phyloP scores from a whole-genome alignment of 495 filamentous ascomycete genomes.

The Lepraria neglecta region DNA sequence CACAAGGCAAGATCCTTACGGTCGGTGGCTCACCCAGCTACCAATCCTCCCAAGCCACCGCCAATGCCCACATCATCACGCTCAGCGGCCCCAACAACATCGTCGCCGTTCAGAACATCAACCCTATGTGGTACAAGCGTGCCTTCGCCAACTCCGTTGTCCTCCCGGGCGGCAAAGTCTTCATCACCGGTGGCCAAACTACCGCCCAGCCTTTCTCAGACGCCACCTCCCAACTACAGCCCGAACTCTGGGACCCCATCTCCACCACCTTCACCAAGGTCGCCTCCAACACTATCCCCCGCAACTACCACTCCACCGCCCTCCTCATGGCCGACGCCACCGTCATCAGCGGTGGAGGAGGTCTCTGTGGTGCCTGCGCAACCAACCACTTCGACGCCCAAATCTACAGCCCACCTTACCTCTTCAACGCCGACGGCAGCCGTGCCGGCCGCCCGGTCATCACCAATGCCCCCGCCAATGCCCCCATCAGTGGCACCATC shows the following conservation, averaged over 20 bases:
- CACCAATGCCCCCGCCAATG: slow-evolving; percentile 22
- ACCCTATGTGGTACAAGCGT: slow-evolving; percentile 43
- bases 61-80: slow-evolving; percentile 46
- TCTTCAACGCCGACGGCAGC: slow-evolving; percentile 40
- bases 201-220: slow-evolving; percentile 47
- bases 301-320: slow-evolving; percentile 53
- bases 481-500: slow-evolving; percentile 31
- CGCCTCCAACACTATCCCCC: slow-evolving; percentile 37
- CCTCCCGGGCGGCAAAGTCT: slow-evolving; percentile 51
- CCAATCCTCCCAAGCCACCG: slow-evolving; percentile 34
- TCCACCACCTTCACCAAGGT: slow-evolving; percentile 38
- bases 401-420: slow-evolving; percentile 52
- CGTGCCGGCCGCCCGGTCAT: slow-evolving; percentile 39
- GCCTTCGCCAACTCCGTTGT: slow-evolving; percentile 50
- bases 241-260: slow-evolving; percentile 48
- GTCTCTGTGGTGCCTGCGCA: slow-evolving; percentile 47
- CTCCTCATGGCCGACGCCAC: slow-evolving; percentile 52
- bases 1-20: slow-evolving; percentile 48
- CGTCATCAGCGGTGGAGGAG: slow-evolving; percentile 50
- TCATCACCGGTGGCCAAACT: slow-evolving; percentile 50
- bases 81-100: slow-evolving; percentile 32
- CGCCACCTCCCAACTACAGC: slow-evolving; percentile 35
- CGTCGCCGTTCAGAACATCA: slow-evolving; percentile 31
- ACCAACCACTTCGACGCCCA: slow-evolving; percentile 55
- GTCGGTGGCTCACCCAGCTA: slow-evolving; percentile 47